These are phyloP conservation scores for Xylariaceae sp. DNA, from an alignment of 2,329 filamentous ascomycete species.

Conservation along the genomic window DNA sequence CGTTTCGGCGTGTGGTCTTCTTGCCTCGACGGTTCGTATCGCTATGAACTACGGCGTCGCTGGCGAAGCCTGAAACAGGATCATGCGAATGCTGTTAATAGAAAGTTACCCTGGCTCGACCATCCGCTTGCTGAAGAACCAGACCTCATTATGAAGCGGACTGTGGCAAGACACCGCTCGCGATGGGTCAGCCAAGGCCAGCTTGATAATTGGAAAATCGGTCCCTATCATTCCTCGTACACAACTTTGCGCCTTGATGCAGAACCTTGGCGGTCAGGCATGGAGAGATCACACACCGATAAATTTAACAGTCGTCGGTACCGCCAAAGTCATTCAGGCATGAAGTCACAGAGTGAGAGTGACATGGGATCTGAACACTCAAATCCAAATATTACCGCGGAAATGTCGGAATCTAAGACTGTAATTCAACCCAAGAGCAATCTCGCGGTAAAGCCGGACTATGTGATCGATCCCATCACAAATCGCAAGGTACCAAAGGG, in stretches of 20 bases:
- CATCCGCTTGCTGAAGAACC: slow-evolving; percentile 34
- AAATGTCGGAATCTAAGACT: not conserved
- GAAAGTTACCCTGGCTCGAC: slow-evolving; percentile 46
- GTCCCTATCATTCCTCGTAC: not conserved
- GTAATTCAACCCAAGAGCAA: slow-evolving; percentile 2
- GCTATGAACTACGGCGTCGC: slow-evolving; percentile 43
- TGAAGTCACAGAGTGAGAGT: not conserved
- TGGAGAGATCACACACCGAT: slow-evolving; percentile 22
- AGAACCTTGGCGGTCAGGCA: not conserved
- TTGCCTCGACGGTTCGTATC: slow-evolving; percentile 39
- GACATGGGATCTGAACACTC: not conserved
- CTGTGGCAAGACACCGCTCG: slow-evolving; percentile 35
- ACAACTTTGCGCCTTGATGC: slow-evolving; percentile 7
- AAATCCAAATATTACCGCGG: not conserved
- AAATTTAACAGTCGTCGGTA: slow-evolving; percentile 14
- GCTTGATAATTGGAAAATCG: slow-evolving; percentile 38
- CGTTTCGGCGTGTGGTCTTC: slow-evolving; percentile 48
- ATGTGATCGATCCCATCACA: slow-evolving; percentile 56
- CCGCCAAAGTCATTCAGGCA: slow-evolving; percentile 8
- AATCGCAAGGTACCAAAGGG: slow-evolving; percentile 46
- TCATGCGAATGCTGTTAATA: slow-evolving; percentile 43
- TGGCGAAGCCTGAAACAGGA: slow-evolving; percentile 43
- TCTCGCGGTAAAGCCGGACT: slow-evolving; percentile 29
- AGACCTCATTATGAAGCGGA: slow-evolving; percentile 39
- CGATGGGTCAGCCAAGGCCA: slow-evolving; percentile 37